Evolutionary conservation across 768 basidiomycete species (phyloP).

Genomic region (Cystobasidiopsis lactophilus): DNA sequence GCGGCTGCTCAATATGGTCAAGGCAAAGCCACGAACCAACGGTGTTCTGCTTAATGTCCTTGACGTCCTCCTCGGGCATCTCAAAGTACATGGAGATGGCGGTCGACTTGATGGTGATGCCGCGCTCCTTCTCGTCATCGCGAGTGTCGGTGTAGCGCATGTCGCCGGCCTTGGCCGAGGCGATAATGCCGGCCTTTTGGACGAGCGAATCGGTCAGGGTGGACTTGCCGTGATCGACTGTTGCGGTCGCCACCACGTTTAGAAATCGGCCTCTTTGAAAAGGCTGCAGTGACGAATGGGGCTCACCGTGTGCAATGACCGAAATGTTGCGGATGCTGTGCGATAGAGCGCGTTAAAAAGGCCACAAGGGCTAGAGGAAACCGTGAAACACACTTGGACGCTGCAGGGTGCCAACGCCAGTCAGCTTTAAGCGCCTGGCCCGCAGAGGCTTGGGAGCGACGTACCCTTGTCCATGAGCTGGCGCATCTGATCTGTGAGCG

Average conservation of each 20-base stretch:
- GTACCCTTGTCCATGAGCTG: constrained; percentile 23
- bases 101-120: constrained; percentile 99
- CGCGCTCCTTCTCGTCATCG: constrained; percentile 96
- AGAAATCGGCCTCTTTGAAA: background rate
- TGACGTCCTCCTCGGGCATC: constrained; percentile 68
- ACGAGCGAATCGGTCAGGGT: constrained; percentile 97
- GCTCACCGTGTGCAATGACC: constrained; percentile 28
- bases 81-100: constrained; percentile 99
- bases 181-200: constrained; percentile 98
- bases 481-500: constrained; percentile 24
- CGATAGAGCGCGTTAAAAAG: no score
- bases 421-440: background rate
- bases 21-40: constrained; percentile 37
- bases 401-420: background rate
- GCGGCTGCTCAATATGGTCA: background rate
- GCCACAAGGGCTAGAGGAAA: background rate
- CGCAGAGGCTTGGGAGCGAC: background rate
- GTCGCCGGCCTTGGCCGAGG: constrained; percentile 77
- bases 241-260: background rate
- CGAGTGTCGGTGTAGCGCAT: constrained; percentile 81
- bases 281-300: background rate
- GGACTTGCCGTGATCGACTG: constrained; percentile 98
- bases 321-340: constrained; percentile 29
- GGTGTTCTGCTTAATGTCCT: constrained; percentile 79
- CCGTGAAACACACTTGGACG: constrained; percentile 13